Percentiles rank a stretch among this genome's conserved stretches.
These are phyloP conservation scores for Apophysomyces variabilis DNA, from an alignment of 371 early-diverging fungal species.

Conservation along the genomic window DNA sequence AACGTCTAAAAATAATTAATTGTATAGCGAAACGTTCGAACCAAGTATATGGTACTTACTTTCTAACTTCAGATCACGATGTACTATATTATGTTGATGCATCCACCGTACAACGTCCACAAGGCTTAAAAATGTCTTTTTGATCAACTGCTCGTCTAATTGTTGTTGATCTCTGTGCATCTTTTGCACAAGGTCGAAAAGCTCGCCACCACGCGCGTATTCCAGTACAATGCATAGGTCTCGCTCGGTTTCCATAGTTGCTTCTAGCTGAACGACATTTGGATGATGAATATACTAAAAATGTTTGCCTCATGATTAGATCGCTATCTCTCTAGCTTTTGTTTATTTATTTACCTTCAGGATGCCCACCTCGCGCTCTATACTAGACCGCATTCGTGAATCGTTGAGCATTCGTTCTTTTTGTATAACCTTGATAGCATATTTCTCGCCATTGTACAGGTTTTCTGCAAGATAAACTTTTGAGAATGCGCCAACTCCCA, in stretches of 20 bases:
- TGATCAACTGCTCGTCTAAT: conserved; percentile 38
- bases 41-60: conserved; percentile 47
- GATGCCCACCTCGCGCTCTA: conserved; percentile 52
- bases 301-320: background rate
- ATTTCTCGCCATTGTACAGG: conserved; percentile 19
- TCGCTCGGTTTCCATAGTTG: conserved; percentile 71
- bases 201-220: conserved; percentile 67
- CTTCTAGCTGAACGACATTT: conserved; percentile 72
- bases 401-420: conserved; percentile 42
- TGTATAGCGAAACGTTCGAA: too few relatives aligned
- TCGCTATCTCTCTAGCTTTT: background rate
- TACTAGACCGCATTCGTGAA: conserved; percentile 47
- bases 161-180: conserved; percentile 34
- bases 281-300: conserved; percentile 63
- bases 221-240: conserved; percentile 70
- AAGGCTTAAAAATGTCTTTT: conserved; percentile 53
- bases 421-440: conserved; percentile 49
- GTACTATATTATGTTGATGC: conserved; percentile 75
- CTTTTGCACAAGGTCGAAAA: conserved; percentile 66
- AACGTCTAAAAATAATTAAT: conserved; percentile 29
- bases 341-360: conserved; percentile 35
- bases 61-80: conserved; percentile 81
- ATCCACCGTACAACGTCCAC: conserved; percentile 67
- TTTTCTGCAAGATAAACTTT: conserved; percentile 46
- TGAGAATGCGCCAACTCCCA: conserved; percentile 57